These are phyloP conservation scores for Debaryomyces sp. DNA, from an alignment of 1,139 yeast species.

Conservation along the genomic window DNA sequence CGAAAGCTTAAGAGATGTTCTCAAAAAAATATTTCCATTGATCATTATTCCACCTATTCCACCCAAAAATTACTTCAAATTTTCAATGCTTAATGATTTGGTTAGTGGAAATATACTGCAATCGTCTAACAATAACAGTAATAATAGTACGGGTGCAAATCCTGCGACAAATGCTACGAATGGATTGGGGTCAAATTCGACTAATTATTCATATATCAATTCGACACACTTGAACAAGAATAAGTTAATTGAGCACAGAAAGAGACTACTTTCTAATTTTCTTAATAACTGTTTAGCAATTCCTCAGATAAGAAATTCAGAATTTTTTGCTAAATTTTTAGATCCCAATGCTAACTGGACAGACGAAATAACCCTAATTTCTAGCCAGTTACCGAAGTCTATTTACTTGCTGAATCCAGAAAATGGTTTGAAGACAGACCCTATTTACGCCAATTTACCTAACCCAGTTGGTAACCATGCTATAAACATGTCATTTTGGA, in stretches of 20 bases:
- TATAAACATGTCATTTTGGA: constrained; percentile 34
- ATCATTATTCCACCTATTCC: constrained; percentile 92
- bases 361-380: constrained; percentile 46
- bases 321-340: constrained; percentile 72
- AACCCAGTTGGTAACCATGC: constrained; percentile 48
- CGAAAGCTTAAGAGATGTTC: constrained; percentile 72
- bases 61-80: constrained; percentile 68
- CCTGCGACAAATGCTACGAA: constrained; percentile 2
- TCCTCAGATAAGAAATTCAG: constrained; percentile 56
- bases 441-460: constrained; percentile 67
- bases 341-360: constrained; percentile 87
- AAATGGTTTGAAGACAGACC: constrained; percentile 54
- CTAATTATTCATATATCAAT: constrained; percentile 43
- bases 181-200: constrained; percentile 8
- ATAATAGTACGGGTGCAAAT: constrained; percentile 7
- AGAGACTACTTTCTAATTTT: constrained; percentile 75
- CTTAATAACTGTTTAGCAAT: constrained; percentile 73
- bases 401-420: constrained; percentile 57
- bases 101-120: constrained; percentile 20
- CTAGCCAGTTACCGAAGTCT: constrained; percentile 45
- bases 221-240: constrained; percentile 45
- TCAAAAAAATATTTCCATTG: constrained; percentile 78
- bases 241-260: constrained; percentile 60
- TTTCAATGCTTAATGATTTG: constrained; percentile 39
- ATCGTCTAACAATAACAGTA: constrained; percentile 9